A percentile compares a stretch with the other conserved stretches of the same genome.
phyloP scores from a whole-genome alignment of 345 rosid genomes.

The Populus simonii region DNA sequence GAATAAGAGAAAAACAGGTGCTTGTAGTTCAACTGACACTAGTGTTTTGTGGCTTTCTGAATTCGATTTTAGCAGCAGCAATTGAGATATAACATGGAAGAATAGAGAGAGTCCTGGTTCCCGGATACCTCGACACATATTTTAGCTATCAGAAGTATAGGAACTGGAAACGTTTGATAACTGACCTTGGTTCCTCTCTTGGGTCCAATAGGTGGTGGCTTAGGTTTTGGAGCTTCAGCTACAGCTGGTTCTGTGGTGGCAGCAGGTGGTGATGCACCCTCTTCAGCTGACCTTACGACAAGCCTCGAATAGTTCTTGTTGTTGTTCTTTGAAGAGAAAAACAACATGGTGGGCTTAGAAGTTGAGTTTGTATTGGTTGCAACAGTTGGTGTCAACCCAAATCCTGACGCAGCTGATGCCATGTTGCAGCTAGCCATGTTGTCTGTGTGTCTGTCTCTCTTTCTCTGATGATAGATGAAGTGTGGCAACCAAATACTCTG shows the following conservation, averaged over 20 bases:
- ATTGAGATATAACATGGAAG: not conserved
- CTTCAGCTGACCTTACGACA: constrained; percentile 58
- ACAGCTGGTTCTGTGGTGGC: constrained; percentile 34
- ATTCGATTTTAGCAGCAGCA: constrained; percentile 3
- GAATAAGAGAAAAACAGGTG: not conserved
- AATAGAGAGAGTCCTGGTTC: not conserved
- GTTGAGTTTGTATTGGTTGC: constrained; percentile 25
- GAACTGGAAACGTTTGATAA: not conserved
- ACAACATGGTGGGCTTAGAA: constrained; percentile 42
- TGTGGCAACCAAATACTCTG: not conserved
- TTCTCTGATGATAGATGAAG: not conserved
- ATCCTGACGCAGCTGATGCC: constrained; percentile 74
- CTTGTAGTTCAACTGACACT: not conserved
- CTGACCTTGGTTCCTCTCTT: constrained; percentile 89
- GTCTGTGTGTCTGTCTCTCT: not conserved
- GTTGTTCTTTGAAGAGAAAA: constrained; percentile 41
- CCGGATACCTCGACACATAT: too few species aligned
- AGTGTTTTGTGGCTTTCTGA: not conserved
- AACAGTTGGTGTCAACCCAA: constrained; percentile 43
- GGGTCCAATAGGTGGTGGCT: constrained; percentile 80
- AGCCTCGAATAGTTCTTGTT: constrained; percentile 41
- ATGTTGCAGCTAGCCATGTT: constrained; percentile 60
- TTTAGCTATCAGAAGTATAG: too few species aligned
- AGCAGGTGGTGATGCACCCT: constrained; percentile 44
- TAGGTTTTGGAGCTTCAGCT: constrained; percentile 51